Evolutionary conservation across 805 yeast species (phyloP).

Genomic region (Zygosaccharomyces siamensis): DNA sequence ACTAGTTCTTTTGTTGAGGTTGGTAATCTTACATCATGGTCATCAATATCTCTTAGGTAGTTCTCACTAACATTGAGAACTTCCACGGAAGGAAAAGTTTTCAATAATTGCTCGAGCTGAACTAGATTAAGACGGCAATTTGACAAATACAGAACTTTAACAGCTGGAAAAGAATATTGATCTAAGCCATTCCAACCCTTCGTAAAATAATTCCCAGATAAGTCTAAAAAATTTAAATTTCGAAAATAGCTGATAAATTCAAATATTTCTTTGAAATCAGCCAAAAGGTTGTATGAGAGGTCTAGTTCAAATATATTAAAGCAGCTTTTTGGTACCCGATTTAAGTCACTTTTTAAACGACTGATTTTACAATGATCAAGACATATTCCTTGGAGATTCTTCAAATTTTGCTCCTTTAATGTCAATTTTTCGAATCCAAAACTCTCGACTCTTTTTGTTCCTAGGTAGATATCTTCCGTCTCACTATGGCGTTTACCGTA

Average conservation of each 20-base stretch:
- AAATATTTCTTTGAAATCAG: constrained; percentile 38
- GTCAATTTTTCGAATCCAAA: constrained; percentile 61
- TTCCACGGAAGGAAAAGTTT: constrained; percentile 37
- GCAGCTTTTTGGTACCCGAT: constrained; percentile 9
- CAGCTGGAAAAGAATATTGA: constrained; percentile 2
- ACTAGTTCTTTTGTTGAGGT: constrained; percentile 15
- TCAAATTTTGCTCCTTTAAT: constrained; percentile 44
- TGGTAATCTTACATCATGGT: constrained; percentile 8
- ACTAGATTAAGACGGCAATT: constrained; percentile 17
- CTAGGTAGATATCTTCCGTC: constrained; percentile 41
- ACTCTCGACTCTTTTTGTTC: constrained; percentile 54
- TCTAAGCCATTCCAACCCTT: background rate
- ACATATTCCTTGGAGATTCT: constrained; percentile 44
- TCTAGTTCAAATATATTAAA: constrained; percentile 41
- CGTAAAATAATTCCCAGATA: constrained; percentile 48
- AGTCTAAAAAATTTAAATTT: constrained; percentile 38
- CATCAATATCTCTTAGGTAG: constrained; percentile 7
- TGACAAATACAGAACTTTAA: constrained; percentile 25
- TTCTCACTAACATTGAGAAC: constrained; percentile 30
- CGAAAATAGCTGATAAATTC: constrained; percentile 38
- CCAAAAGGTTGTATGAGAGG: constrained; percentile 55
- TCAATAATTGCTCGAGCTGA: constrained; percentile 11
- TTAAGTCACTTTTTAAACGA: background rate
- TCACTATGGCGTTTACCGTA: constrained; percentile 41
- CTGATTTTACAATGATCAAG: constrained; percentile 42